These are phyloP conservation scores for Agaricus sinodeliciosus DNA, from an alignment of 768 basidiomycete genomes.

Conservation along the genomic window DNA sequence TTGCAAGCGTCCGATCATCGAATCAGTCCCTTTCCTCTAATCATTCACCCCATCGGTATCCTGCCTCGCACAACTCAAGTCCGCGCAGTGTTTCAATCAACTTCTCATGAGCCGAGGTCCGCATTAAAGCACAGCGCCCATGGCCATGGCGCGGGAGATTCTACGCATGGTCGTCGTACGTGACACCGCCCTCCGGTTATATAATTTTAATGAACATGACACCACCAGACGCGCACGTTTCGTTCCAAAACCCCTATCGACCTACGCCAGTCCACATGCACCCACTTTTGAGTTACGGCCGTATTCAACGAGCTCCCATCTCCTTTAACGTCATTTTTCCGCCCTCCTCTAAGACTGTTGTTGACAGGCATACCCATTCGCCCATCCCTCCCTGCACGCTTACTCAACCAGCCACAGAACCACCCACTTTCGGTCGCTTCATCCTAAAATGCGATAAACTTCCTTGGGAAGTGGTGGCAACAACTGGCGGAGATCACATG, in stretches of 20 bases:
- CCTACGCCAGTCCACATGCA: slow-evolving; percentile 48
- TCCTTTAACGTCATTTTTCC: slow-evolving; percentile 52
- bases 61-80: slow-evolving; percentile 32
- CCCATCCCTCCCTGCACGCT: slow-evolving; percentile 52
- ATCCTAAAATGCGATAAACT: slow-evolving; percentile 50
- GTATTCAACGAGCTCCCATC: slow-evolving; percentile 53
- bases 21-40: slow-evolving; percentile 38
- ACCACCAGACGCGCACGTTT: slow-evolving; percentile 24
- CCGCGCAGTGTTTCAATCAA: slow-evolving; percentile 29
- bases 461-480: slow-evolving; percentile 55
- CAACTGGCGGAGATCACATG: slow-evolving; percentile 5
- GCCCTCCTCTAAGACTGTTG: slow-evolving; percentile 50
- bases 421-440: slow-evolving; percentile 38
- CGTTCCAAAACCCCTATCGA: slow-evolving; percentile 27
- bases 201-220: background rate
- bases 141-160: slow-evolving; percentile 30
- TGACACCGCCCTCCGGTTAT: background rate
- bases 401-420: slow-evolving; percentile 59
- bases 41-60: slow-evolving; percentile 19
- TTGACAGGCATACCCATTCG: slow-evolving; percentile 46
- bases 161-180: slow-evolving; percentile 34
- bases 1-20: slow-evolving; percentile 42
- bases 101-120: slow-evolving; percentile 31
- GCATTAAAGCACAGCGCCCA: slow-evolving; percentile 39
- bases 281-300: slow-evolving; percentile 52